Evolutionary conservation across 768 basidiomycete species (phyloP).

Genomic region (Pholiota molesta): DNA sequence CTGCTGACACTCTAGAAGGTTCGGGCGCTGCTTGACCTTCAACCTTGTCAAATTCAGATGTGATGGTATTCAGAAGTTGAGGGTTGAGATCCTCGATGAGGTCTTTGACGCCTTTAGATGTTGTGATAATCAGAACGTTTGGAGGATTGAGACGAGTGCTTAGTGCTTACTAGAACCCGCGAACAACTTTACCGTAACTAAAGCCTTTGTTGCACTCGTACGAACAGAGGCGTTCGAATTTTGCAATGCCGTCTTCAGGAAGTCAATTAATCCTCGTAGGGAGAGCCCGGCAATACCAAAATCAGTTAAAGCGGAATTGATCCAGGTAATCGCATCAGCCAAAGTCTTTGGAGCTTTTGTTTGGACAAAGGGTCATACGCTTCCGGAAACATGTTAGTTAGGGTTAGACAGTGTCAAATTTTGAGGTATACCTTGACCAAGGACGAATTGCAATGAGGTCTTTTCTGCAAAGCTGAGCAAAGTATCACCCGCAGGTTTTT

Average conservation of each 20-base stretch:
- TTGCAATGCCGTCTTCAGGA: slow-evolving; percentile 82
- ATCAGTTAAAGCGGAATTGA: slow-evolving; percentile 82
- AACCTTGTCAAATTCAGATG: slow-evolving; percentile 90
- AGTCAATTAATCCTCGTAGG: slow-evolving; percentile 85
- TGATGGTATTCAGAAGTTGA: slow-evolving; percentile 89
- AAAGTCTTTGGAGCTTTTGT: slow-evolving; percentile 98
- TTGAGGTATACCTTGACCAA: slow-evolving; percentile 74
- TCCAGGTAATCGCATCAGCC: slow-evolving; percentile 88
- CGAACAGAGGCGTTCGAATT: slow-evolving; percentile 95
- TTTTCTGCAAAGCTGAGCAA: slow-evolving; percentile 86
- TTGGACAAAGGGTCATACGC: slow-evolving; percentile 93
- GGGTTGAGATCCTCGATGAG: slow-evolving; percentile 94
- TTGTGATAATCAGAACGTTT: slow-evolving; percentile 2
- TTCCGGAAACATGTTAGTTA: slow-evolving; percentile 31
- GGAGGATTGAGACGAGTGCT: neutral
- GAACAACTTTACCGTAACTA: slow-evolving; percentile 91
- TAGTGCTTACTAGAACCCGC: slow-evolving; percentile 75
- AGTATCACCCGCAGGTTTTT: slow-evolving; percentile 93
- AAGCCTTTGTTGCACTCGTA: slow-evolving; percentile 88
- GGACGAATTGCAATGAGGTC: slow-evolving; percentile 91
- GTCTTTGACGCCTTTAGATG: slow-evolving; percentile 76
- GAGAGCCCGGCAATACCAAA: slow-evolving; percentile 91
- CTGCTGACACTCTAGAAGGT: slow-evolving; percentile 76
- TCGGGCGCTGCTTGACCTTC: slow-evolving; percentile 77
- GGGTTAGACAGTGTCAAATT: neutral